Base-by-base conservation (phyloP, 2,329 filamentous ascomycete genomes). In the Raffaelea arxii region DNA sequence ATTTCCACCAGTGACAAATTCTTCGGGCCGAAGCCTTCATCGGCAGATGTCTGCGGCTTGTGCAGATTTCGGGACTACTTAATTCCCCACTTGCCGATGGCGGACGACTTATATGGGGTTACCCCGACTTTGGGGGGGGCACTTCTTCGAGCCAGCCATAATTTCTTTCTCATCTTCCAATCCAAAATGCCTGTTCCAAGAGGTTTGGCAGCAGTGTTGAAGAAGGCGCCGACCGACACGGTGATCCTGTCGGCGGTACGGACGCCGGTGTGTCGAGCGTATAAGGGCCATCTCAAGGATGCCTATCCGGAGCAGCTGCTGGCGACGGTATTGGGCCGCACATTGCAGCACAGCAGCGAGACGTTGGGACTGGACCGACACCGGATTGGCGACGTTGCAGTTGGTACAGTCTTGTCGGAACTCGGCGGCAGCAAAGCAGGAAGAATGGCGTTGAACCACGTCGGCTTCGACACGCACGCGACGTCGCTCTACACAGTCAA, bases 281-380 rank as follows among this genome's bases (percentile, higher is more conserved):
- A 88, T 70, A 87, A 87, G 59, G 90, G 90, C 58, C 76, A 78
- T 18, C 80, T 96, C 59, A 86, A 87, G 64, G 86, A 94, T 62
- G 83, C 90, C 42, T 90, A 91, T 67, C 89, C 92, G 16, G 90
- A 96, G 64, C 86, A 95, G 65, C 75, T 96, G 46, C 84, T 95
- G 46, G 75, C 82, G 21, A 66, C 72, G 37, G 84, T 78, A 21
- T 67, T 79, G n/a, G 62, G 62, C 49, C 84, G 84, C 19, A 90
- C 85, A 0, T 73, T 89, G 44, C 75, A 77, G 48, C 24, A 46
- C 43, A n/a, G 41, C 37, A n/a, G 41, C 37, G 79, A 80, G 36
- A 83, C 84, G 59, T 84, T 87, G 2, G 79, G 80, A 55, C 78
- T 92, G 50, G 77, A 86, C 56, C 79, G 85, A 0, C 66, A 75